Conservation (phyloP, 176 grass and related monocot species). For the Zea luxurians region DNA sequence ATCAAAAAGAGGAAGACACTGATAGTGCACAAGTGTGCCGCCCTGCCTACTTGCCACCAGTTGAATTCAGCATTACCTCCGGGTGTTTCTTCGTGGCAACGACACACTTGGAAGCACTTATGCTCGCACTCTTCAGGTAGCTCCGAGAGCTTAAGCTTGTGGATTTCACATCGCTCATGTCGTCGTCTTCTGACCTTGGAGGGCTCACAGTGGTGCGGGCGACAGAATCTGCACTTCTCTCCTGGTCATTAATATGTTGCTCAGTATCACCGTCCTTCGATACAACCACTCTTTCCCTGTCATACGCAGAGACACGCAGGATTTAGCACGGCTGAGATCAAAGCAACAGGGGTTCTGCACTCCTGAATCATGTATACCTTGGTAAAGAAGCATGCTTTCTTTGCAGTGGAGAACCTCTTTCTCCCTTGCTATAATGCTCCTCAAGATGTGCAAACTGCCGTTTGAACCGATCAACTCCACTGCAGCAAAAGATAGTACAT, state of each 20-base stretch:
- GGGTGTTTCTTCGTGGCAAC: conserved; percentile 48
- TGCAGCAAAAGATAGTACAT: conserved; percentile 38
- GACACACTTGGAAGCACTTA: conserved; percentile 93
- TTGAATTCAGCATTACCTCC: conserved; percentile 58
- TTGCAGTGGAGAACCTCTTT: conserved; percentile 89
- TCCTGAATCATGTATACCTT: conserved; percentile 53
- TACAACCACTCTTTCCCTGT: conserved; percentile 83
- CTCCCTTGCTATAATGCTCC: conserved; percentile 93
- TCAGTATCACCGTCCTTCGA: conserved; percentile 53
- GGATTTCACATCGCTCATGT: conserved; percentile 37
- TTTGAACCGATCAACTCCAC: conserved; percentile 96
- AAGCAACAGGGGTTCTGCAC: conserved; percentile 13
- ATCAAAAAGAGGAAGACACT: not conserved
- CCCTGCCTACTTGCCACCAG: conserved; percentile 16
- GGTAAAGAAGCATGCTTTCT: conserved; percentile 93
- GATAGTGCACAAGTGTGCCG: not conserved
- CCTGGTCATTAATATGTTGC: conserved; percentile 59
- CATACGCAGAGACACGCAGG: conserved; percentile 27
- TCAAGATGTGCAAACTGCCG: conserved; percentile 97
- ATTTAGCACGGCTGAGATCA: conserved; percentile 17
- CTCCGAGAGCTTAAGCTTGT: conserved; percentile 44
- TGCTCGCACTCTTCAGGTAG: conserved; percentile 93
- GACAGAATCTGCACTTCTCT: conserved; percentile 57
- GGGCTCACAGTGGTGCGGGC: conserved; percentile 55
- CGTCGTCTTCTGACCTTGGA: conserved; percentile 46